phyloP scores from a whole-genome alignment of 805 yeast genomes.

The Yarrowia keelungensis region DNA sequence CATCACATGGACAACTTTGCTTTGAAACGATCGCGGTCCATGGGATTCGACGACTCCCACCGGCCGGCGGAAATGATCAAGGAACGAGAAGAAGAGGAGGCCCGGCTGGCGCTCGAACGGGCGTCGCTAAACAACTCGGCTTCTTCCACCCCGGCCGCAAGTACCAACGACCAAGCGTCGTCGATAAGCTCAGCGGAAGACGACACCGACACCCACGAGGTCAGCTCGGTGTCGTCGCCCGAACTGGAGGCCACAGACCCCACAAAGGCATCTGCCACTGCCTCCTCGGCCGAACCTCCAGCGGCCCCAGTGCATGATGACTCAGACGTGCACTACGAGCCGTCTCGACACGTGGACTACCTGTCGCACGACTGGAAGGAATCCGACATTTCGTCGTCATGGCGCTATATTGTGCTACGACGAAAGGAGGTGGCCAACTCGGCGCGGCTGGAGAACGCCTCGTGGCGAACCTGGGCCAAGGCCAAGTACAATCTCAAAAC shows the following conservation, averaged over 20 bases:
- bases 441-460: constrained; percentile 80
- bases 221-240: constrained; percentile 40
- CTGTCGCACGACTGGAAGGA: constrained; percentile 96
- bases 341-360: constrained; percentile 92
- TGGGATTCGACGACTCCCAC: constrained; percentile 39
- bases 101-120: constrained; percentile 30
- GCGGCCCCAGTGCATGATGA: constrained; percentile 60
- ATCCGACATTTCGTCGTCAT: constrained; percentile 87
- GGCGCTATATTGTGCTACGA: constrained; percentile 89
- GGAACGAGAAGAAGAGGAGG: constrained; percentile 35
- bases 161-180: constrained; percentile 18
- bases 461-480: constrained; percentile 97
- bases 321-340: constrained; percentile 77
- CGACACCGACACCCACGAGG: constrained; percentile 34
- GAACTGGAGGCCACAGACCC: constrained; percentile 45
- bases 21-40: constrained; percentile 37
- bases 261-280: background rate
- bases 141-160: background rate
- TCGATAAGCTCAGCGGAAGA: constrained; percentile 31
- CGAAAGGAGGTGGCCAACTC: constrained; percentile 84
- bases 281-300: constrained; percentile 1
- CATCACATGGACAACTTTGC: constrained; percentile 33
- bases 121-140: constrained; percentile 4
- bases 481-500: constrained; percentile 70
- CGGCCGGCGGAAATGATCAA: constrained; percentile 38